Conservation (phyloP, 1,284 basidiomycete genomes). For the Mycena citricolor region DNA sequence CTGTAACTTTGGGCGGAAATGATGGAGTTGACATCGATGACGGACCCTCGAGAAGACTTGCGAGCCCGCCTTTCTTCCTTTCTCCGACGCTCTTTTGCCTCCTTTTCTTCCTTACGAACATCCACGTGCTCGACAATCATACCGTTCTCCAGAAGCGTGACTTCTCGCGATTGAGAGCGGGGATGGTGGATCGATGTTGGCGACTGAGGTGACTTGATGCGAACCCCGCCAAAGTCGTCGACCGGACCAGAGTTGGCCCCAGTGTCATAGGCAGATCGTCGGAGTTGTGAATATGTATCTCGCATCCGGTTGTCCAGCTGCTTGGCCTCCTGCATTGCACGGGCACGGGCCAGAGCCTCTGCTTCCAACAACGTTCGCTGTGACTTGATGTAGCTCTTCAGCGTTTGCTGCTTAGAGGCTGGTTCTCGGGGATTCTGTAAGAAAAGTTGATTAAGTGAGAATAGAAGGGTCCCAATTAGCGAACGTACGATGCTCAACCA, state of each 20-base stretch:
- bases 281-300: slow-evolving; percentile 73
- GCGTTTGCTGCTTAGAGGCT: slow-evolving; percentile 69
- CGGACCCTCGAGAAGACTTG: slow-evolving; percentile 69
- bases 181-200: slow-evolving; percentile 43
- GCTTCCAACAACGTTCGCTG: slow-evolving; percentile 73
- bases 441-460: slow-evolving; percentile 18
- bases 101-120: slow-evolving; percentile 76
- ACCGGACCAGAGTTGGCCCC: slow-evolving; percentile 41
- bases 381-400: slow-evolving; percentile 68
- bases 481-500: slow-evolving; percentile 80
- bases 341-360: slow-evolving; percentile 70
- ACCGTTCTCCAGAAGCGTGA: slow-evolving; percentile 80
- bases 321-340: slow-evolving; percentile 74
- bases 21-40: slow-evolving; percentile 66
- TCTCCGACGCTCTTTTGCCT: slow-evolving; percentile 62
- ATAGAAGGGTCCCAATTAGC: slow-evolving; percentile 7
- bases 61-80: slow-evolving; percentile 71
- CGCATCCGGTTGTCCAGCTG: slow-evolving; percentile 72
- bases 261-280: slow-evolving; percentile 72
- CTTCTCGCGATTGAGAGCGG: slow-evolving; percentile 59
- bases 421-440: slow-evolving; percentile 78
- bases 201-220: slow-evolving; percentile 61
- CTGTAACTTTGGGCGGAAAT: slow-evolving; percentile 62
- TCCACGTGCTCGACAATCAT: slow-evolving; percentile 85
- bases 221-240: slow-evolving; percentile 61